phyloP scores from a whole-genome alignment of 2,329 filamentous ascomycete genomes.

The Nectriaceae sp. region DNA sequence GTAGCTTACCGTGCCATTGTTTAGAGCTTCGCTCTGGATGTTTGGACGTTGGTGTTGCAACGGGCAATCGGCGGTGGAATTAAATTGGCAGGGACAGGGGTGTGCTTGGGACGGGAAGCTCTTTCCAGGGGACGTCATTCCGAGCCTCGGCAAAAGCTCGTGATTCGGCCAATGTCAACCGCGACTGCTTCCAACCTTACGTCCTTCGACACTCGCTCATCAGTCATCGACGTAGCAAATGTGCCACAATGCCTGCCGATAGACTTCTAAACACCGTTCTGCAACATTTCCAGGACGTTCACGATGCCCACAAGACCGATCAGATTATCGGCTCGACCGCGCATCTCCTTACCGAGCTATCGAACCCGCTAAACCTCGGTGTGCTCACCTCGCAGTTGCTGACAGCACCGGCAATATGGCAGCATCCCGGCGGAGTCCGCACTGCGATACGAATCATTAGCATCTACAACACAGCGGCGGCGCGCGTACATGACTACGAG shows the following conservation, averaged over 20 bases:
- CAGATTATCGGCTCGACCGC: slow-evolving; percentile 67
- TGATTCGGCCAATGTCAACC: slow-evolving; percentile 17
- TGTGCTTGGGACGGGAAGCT: slow-evolving; percentile 10
- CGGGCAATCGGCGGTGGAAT: slow-evolving; percentile 16
- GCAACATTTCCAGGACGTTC: slow-evolving; percentile 57
- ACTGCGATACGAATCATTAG: slow-evolving; percentile 68
- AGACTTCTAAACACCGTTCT: slow-evolving; percentile 67
- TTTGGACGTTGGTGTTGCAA: slow-evolving; percentile 11
- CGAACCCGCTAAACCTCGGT: slow-evolving; percentile 74
- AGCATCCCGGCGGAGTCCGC: slow-evolving; percentile 57
- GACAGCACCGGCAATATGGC: slow-evolving; percentile 72
- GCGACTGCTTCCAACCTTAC: slow-evolving; percentile 7
- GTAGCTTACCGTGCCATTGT: slow-evolving; percentile 28
- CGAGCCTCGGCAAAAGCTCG: slow-evolving; percentile 31
- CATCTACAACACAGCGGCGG: slow-evolving; percentile 69
- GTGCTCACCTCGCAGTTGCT: slow-evolving; percentile 73
- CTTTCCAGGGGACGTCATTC: slow-evolving; percentile 27
- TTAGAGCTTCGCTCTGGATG: slow-evolving; percentile 2
- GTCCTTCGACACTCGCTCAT: slow-evolving; percentile 2
- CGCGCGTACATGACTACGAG: slow-evolving; percentile 53
- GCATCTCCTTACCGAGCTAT: slow-evolving; percentile 67
- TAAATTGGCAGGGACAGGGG: slow-evolving; percentile 5
- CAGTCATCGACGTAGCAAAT: slow-evolving; percentile 6
- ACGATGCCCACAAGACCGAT: slow-evolving; percentile 52
- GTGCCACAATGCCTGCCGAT: slow-evolving; percentile 62